Conservation (phyloP, 768 basidiomycete species). For the Tubosaeta brunneosetosa region DNA sequence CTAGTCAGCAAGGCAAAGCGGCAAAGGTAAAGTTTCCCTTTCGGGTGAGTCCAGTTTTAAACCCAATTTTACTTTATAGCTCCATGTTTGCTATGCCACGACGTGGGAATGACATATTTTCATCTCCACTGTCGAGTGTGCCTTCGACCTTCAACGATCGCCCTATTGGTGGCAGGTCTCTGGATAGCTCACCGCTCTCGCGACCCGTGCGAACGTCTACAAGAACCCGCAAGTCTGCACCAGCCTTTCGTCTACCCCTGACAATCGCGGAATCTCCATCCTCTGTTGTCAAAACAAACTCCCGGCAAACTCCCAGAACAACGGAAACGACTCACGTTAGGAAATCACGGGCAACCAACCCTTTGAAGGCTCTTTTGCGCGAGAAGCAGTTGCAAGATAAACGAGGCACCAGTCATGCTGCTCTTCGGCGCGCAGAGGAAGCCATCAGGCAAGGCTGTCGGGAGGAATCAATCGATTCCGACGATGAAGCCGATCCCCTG, state of each 20-base stretch:
- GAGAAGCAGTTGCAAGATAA: constrained; percentile 40
- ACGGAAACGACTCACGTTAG: constrained; percentile 8
- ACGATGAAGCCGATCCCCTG: constrained; percentile 20
- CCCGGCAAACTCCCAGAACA: neutral
- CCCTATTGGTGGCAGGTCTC: neutral
- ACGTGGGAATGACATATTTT: constrained; percentile 6
- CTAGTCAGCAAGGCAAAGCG: constrained; percentile 2
- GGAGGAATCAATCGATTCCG: constrained; percentile 15
- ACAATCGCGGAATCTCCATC: constrained; percentile 7
- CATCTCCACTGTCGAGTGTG: constrained; percentile 22
- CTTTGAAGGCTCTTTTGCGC: constrained; percentile 50
- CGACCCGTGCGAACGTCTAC: constrained; percentile 14
- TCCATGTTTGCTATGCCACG: neutral
- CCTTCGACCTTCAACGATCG: constrained; percentile 7
- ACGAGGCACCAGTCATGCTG: constrained; percentile 36
- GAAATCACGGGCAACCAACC: constrained; percentile 35
- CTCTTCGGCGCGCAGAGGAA: constrained; percentile 44
- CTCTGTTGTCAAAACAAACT: neutral
- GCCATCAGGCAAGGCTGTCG: constrained; percentile 31
- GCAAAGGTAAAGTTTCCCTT: constrained; percentile 9
- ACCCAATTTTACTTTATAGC: constrained; percentile 5
- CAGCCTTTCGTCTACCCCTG: constrained; percentile 9
- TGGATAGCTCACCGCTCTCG: constrained; percentile 4
- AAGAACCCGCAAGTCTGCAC: constrained; percentile 16
- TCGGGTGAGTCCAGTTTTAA: neutral